Evolutionary conservation across 768 basidiomycete species (phyloP), one percentile per base, ranked within the genome.

Genomic region (Cystofilobasidium bisporidii): DNA sequence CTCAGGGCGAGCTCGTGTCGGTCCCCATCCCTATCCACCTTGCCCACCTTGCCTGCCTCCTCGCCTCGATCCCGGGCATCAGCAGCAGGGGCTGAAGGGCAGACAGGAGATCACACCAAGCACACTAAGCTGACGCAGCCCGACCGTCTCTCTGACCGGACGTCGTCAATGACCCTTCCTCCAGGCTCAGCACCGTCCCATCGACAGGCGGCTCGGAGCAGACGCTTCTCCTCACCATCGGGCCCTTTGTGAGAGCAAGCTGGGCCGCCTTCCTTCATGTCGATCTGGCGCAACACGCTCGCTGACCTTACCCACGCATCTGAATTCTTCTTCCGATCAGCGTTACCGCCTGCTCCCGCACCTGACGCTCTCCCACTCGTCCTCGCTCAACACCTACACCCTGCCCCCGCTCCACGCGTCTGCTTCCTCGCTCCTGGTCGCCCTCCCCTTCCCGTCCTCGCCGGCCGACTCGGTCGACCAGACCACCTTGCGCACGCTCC

Each of bases 281-380:
- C 32, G 3, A n/a, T 1, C 20, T 40, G 17, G 5, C 36, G 36
- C 36, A 36, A n/a, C n/a, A n/a, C n/a, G n/a, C n/a, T 36, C 36
- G 36, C 36, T 36, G 36, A n/a, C n/a, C 36, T 36, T 5, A 36
- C 36, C 36, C 36, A 36, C 36, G 5, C 36, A 12, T 36, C 36
- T 12, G 5, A 12, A 5, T 12, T 6, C 36, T 36, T 12, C 6
- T 12, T 48, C 47, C 15, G 22, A 48, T n/a, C 43, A 68, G 67
- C 61, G 61, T 30, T 68, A 68, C 45, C 67, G 67, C 1, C 57
- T 68, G 3, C 57, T 58, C 32, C 67, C 67, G 4, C 43, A 53
- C 18, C 40, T 45, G 2, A 57, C 55, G 12, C 22, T 68, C n/a
- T 47, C 61, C 0, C 43, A 68, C 55, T 68, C 67, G 5, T 22